These are phyloP conservation scores for Verticillium tricorpus DNA, from an alignment of 2,329 filamentous ascomycete species.

Conservation along the genomic window DNA sequence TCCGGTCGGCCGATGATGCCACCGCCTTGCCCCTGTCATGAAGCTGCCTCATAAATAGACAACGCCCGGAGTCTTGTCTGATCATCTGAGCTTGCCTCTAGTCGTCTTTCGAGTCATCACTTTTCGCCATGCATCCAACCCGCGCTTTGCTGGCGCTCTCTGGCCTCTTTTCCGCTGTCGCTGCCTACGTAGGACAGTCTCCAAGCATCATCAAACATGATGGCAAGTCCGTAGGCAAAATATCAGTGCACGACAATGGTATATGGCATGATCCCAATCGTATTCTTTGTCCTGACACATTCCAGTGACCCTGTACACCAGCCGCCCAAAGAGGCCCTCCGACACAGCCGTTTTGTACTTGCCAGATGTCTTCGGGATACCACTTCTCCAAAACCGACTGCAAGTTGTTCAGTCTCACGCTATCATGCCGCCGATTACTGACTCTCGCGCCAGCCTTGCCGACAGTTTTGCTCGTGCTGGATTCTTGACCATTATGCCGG, in stretches of 20 bases:
- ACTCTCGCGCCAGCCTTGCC: conserved; percentile 35
- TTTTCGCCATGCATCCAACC: neutral
- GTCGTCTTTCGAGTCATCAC: neutral
- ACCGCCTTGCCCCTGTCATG: neutral
- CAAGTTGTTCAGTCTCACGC: neutral
- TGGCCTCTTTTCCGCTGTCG: neutral
- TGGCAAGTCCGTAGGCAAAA: neutral
- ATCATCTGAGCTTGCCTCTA: no score
- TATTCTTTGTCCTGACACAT: neutral
- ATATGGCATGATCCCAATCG: no score
- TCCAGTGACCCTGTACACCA: conserved; percentile 7
- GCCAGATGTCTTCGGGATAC: conserved; percentile 33
- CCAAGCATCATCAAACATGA: neutral
- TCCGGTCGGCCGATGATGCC: neutral
- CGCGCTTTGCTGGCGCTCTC: neutral
- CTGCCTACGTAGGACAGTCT: neutral
- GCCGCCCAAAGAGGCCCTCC: neutral
- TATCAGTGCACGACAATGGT: neutral
- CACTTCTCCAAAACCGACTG: conserved; percentile 18
- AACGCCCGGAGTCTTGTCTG: neutral
- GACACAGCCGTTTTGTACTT: conserved; percentile 24
- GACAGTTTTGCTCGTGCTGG: conserved; percentile 65
- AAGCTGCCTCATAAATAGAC: neutral
- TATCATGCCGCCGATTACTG: neutral
- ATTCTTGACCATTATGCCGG: conserved; percentile 61